Evolutionary conservation across 2,329 filamentous ascomycete species (phyloP).

Genomic region (Pseudofabraea citricarpa): DNA sequence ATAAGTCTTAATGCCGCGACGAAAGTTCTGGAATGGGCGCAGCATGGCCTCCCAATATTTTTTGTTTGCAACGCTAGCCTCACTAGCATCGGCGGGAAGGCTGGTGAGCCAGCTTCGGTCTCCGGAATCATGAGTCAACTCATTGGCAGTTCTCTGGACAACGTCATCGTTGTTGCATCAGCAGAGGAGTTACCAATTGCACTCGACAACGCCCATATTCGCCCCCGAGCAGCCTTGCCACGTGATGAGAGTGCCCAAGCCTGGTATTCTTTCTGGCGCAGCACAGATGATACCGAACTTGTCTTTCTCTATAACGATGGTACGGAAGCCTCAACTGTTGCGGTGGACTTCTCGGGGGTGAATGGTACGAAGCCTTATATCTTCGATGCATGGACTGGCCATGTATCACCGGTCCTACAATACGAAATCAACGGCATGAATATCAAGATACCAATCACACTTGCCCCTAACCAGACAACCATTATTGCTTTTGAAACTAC

Average conservation of each 20-base stretch:
- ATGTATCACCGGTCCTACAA: neutral
- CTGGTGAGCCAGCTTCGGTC: neutral
- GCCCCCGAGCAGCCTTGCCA: neutral
- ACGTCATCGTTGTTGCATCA: neutral
- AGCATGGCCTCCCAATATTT: slow-evolving; percentile 36
- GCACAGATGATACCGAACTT: neutral
- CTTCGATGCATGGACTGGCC: slow-evolving; percentile 6
- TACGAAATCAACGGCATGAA: too few species aligned
- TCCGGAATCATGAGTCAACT: neutral
- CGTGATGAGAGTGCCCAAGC: too few species aligned
- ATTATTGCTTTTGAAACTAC: neutral
- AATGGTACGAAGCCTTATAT: neutral
- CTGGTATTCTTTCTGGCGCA: slow-evolving; percentile 2
- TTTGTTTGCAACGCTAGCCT: slow-evolving; percentile 14
- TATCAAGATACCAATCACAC: too few species aligned
- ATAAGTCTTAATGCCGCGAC: slow-evolving; percentile 29
- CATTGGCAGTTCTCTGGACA: neutral
- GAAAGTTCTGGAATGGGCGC: slow-evolving; percentile 30
- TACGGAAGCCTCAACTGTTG: neutral
- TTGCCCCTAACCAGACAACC: too few species aligned
- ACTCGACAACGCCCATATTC: neutral
- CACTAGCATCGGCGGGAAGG: neutral
- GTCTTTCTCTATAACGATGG: slow-evolving; percentile 2
- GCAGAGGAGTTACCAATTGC: neutral
- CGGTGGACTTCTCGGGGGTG: neutral